Evolutionary conservation across 768 basidiomycete genomes (phyloP).

Genomic region (Chiua virens): DNA sequence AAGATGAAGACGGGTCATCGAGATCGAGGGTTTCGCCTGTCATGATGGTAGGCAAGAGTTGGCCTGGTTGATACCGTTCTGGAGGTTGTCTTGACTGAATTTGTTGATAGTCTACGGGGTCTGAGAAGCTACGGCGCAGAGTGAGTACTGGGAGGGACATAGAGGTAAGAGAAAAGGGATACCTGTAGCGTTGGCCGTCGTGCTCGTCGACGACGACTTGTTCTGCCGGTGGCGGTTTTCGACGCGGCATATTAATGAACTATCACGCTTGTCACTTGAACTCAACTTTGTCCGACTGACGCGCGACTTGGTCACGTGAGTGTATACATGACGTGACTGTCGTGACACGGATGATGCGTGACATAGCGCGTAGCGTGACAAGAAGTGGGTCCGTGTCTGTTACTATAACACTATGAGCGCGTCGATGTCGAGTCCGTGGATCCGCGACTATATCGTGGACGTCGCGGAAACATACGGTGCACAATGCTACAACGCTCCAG

Average conservation of each 20-base stretch:
- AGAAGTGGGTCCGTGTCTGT: neutral
- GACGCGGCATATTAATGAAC: conserved; percentile 5
- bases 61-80: conserved; percentile 59
- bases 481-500: conserved; percentile 30
- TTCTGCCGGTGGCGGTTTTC: conserved; percentile 23
- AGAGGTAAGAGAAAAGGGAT: neutral
- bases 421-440: conserved; percentile 50
- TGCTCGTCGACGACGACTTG: neutral
- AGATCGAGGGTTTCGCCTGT: conserved; percentile 66
- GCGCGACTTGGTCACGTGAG: conserved; percentile 20
- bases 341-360: conserved; percentile 14
- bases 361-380: conserved; percentile 16
- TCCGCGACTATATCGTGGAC: conserved; percentile 49
- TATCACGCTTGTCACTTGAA: neutral
- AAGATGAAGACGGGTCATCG: conserved; percentile 33
- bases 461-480: conserved; percentile 54
- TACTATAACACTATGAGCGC: conserved; percentile 34
- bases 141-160: neutral
- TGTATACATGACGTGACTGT: too few species aligned
- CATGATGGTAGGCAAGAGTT: conserved; percentile 58
- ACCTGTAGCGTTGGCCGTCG: conserved; percentile 8
- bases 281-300: neutral
- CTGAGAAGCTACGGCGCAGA: conserved; percentile 3
- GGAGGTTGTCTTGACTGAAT: conserved; percentile 9
- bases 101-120: conserved; percentile 4